A percentile compares a stretch with the other conserved stretches of the same genome.
These are phyloP conservation scores for Leishmania aethiopica DNA, from an alignment of 208 protist genomes.

Conservation along the genomic window DNA sequence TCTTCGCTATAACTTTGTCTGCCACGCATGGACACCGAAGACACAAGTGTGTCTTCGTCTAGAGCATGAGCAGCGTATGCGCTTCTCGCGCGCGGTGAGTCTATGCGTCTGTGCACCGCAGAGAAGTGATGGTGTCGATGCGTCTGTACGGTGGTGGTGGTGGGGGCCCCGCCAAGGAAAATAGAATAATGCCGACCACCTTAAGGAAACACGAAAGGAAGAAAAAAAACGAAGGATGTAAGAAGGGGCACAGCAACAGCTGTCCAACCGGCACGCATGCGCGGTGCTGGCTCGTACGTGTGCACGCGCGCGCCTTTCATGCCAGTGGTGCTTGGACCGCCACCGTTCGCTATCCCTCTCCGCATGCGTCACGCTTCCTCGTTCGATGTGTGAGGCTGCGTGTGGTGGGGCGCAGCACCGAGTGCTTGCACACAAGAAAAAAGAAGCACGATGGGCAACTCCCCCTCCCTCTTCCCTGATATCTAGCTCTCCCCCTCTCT, in stretches of 20 bases:
- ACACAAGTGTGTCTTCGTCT: neutral
- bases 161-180: neutral
- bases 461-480: neutral
- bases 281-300: neutral
- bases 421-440: neutral
- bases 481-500: neutral
- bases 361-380: neutral
- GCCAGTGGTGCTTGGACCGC: neutral
- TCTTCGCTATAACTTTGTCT: too few relatives aligned
- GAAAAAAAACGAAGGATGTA: neutral
- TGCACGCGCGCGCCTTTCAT: neutral
- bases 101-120: neutral
- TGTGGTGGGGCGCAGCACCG: neutral
- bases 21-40: neutral
- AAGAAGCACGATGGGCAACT: neutral
- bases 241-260: neutral
- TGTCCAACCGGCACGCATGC: neutral
- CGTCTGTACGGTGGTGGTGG: neutral
- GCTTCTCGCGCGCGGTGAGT: neutral
- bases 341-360: neutral
- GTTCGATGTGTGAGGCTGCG: neutral
- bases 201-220: neutral
- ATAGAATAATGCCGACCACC: neutral
- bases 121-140: neutral
- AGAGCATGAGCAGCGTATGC: neutral